A percentile compares a stretch with the other conserved stretches of the same genome.
Evolutionary conservation across 192 early-diverging fungal genomes (phyloP).

Genomic region (Coemansia erecta): DNA sequence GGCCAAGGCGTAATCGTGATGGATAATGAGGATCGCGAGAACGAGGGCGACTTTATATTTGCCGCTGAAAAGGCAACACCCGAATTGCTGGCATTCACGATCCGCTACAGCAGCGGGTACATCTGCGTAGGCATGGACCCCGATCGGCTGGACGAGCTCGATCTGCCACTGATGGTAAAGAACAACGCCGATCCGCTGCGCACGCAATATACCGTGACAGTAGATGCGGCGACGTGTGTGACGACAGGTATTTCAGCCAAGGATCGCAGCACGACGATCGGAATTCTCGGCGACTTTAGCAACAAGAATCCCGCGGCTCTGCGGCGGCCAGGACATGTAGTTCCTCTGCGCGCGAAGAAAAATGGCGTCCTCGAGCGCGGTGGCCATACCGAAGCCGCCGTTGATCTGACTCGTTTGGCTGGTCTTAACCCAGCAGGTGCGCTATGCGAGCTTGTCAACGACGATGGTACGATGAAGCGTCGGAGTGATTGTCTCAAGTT

Average conservation of each 20-base stretch:
- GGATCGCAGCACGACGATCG: constrained; percentile 80
- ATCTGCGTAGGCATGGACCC: constrained; percentile 85
- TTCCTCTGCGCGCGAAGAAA: constrained; percentile 82
- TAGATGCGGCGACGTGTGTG: constrained; percentile 81
- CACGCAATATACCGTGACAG: constrained; percentile 92
- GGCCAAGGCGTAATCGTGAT: constrained; percentile 90
- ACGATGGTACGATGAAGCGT: constrained; percentile 92
- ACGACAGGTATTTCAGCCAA: constrained; percentile 95
- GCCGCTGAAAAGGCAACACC: constrained; percentile 91
- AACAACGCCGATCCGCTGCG: constrained; percentile 86
- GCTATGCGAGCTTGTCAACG: constrained; percentile 89
- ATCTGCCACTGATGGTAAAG: constrained; percentile 93
- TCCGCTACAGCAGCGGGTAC: constrained; percentile 91
- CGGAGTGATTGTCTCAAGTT: constrained; percentile 86
- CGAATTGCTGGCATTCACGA: constrained; percentile 92
- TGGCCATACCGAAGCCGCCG: constrained; percentile 93
- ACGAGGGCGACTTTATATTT: constrained; percentile 98
- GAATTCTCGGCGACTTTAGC: constrained; percentile 71
- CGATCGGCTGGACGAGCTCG: constrained; percentile 77
- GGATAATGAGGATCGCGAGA: constrained; percentile 98
- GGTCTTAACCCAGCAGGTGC: constrained; percentile 81
- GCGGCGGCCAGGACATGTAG: constrained; percentile 87
- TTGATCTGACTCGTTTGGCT: constrained; percentile 85
- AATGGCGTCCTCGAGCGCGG: constrained; percentile 83
- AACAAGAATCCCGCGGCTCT: constrained; percentile 68